Evolutionary conservation across 2,329 filamentous ascomycete species (phyloP).

Genomic region (Hortaea werneckii): DNA sequence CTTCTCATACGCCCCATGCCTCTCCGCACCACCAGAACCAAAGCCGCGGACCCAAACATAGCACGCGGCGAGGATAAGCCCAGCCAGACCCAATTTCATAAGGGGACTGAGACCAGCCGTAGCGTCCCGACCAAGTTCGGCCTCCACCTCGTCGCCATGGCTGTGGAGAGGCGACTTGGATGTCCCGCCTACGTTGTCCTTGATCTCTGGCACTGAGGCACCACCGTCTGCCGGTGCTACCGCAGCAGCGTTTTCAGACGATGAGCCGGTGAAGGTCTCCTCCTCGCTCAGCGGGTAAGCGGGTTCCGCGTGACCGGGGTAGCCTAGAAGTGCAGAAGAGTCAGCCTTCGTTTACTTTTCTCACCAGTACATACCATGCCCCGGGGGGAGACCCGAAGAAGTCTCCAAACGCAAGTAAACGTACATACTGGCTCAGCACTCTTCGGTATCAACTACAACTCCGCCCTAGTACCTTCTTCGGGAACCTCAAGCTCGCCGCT

Average conservation of each 20-base stretch:
- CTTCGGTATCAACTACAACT: conserved; percentile 52
- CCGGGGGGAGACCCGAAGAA: background rate
- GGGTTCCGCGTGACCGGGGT: conserved; percentile 29
- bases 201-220: background rate
- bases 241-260: too few species aligned
- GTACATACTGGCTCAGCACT: conserved; percentile 22
- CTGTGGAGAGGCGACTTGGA: conserved; percentile 12
- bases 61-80: conserved; percentile 33
- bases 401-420: background rate
- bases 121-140: conserved; percentile 7
- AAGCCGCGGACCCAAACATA: conserved; percentile 16
- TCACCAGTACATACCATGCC: conserved; percentile 10
- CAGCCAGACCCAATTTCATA: conserved; percentile 37
- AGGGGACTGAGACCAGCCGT: conserved; percentile 30
- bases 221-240: too few species aligned
- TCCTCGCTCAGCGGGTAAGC: conserved; percentile 32
- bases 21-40: conserved; percentile 11
- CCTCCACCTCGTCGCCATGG: conserved; percentile 9
- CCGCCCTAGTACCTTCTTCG: conserved; percentile 85
- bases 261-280: background rate
- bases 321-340: conserved; percentile 9
- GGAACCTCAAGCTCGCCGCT: conserved; percentile 75
- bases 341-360: conserved; percentile 2
- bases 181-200: conserved; percentile 7
- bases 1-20: conserved; percentile 19